Base-by-base conservation (phyloP, 2,329 filamentous ascomycete species). In the Exophiala bonariae region DNA sequence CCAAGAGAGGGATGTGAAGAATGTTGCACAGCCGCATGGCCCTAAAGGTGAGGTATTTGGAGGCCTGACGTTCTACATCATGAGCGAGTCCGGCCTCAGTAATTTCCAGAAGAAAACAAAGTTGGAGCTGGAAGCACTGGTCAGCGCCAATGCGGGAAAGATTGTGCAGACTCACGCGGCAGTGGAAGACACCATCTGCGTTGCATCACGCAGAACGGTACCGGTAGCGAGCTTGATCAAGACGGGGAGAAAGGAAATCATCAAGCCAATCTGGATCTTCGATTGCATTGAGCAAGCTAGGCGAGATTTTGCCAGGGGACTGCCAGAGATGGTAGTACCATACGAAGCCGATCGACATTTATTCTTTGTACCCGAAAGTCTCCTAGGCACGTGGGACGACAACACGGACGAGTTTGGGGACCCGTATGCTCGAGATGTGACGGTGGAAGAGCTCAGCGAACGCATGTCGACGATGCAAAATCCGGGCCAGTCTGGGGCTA, bases 211-310 rank as follows among this genome's bases (percentile, higher is more conserved):
- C 77, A 34, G 77, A 81, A 75, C 80, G 0, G 83, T 97, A 57
- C 91, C 91, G 61, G 90, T 91, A 1, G 87, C 88, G 1, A 90
- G 88, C 8, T 68, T 96, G 7, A 82, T 89, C 52, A 95, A 93
- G 60, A 76, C 74, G 4, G 85, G 82, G 3, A 74, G 80, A 0
- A 76, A 80, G 5, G 84, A 89, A 57, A 85, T 99, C 41, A 76
- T 97, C 47, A 81, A 82, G 17, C 87, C 91, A 0, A 77, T 74
- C 4, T 99, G 93, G 93, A 71, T 97, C 2, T 74, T 87, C 20
- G 90, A 97, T 64, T 93, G 89, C 59, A 75, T 95, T 26, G 77
- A 78, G 23, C 77, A 82, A 55, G 61, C 63, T 10, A 61, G 77
- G 49, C 74, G 72, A 35, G 76, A 83, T 54, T 61, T 66, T 33